Percentiles rank a stretch among this genome's conserved stretches.
Conservation (phyloP, 345 rosid genomes). For the Brassica incana region DNA sequence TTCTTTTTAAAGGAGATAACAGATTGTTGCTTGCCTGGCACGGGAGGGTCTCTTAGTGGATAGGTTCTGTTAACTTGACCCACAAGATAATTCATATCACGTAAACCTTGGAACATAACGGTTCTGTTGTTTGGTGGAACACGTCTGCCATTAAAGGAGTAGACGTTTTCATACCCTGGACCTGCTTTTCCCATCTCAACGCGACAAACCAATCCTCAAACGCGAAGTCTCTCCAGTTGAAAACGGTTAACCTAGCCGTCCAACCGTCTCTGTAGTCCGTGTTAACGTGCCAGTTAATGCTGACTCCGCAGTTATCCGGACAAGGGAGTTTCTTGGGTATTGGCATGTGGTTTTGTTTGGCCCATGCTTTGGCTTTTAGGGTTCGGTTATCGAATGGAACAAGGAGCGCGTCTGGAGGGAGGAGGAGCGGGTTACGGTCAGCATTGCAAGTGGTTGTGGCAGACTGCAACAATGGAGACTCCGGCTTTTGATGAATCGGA, state of each 20-base stretch:
- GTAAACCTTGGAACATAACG: constrained; percentile 67
- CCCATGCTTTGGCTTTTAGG: constrained; percentile 74
- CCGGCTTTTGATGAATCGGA: too few relatives aligned
- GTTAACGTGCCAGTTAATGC: constrained; percentile 85
- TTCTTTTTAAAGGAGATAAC: constrained; percentile 77
- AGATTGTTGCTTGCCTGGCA: constrained; percentile 93
- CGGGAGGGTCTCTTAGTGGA: constrained; percentile 46
- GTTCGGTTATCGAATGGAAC: constrained; percentile 80
- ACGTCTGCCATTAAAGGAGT: constrained; percentile 81
- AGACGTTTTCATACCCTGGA: constrained; percentile 64
- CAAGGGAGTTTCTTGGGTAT: constrained; percentile 74
- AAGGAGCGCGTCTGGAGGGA: constrained; percentile 77
- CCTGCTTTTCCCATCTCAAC: constrained; percentile 59
- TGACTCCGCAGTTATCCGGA: constrained; percentile 93
- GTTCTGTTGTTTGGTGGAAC: constrained; percentile 49
- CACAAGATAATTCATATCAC: constrained; percentile 65
- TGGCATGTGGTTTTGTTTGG: constrained; percentile 47
- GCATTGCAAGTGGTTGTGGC: constrained; percentile 47
- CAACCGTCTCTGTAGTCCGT: constrained; percentile 71
- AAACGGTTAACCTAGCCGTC: constrained; percentile 80
- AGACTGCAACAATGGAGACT: too few relatives aligned
- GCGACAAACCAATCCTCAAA: constrained; percentile 85
- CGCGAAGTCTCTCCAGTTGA: constrained; percentile 63
- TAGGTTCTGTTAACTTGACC: constrained; percentile 60
- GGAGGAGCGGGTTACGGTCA: constrained; percentile 52